phyloP scores from a whole-genome alignment of 2,329 filamentous ascomycete species.

The Botrytis tulipae region DNA sequence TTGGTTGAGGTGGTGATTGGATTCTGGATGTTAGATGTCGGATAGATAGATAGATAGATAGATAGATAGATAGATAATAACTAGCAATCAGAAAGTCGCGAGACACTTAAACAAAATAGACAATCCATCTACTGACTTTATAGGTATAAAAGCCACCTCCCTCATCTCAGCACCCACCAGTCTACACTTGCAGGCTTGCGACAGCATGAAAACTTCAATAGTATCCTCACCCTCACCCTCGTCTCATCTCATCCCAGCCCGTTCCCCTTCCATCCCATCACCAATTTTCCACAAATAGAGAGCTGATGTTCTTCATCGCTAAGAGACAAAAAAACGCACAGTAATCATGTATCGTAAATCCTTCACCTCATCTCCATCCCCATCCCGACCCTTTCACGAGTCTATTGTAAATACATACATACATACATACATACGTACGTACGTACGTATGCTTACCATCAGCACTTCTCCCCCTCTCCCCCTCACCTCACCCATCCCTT shows the following conservation, averaged over 20 bases:
- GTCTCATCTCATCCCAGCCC: neutral
- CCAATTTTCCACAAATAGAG: conserved; percentile 2
- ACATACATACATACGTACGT: neutral
- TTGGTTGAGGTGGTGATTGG: neutral
- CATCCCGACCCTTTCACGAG: no score
- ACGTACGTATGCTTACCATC: neutral
- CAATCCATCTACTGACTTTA: neutral
- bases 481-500: neutral
- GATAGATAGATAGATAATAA: neutral
- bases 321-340: neutral
- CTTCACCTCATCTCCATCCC: neutral
- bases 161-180: neutral
- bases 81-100: neutral
- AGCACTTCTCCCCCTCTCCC: no score
- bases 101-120: neutral
- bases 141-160: neutral
- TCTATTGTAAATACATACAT: neutral
- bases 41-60: neutral
- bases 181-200: neutral
- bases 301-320: neutral
- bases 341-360: neutral
- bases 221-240: neutral
- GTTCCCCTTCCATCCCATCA: no score
- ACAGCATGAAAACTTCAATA: neutral
- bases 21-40: neutral